These are phyloP conservation scores for Saitozyma sp. DNA, from an alignment of 768 basidiomycete species.

Conservation along the genomic window DNA sequence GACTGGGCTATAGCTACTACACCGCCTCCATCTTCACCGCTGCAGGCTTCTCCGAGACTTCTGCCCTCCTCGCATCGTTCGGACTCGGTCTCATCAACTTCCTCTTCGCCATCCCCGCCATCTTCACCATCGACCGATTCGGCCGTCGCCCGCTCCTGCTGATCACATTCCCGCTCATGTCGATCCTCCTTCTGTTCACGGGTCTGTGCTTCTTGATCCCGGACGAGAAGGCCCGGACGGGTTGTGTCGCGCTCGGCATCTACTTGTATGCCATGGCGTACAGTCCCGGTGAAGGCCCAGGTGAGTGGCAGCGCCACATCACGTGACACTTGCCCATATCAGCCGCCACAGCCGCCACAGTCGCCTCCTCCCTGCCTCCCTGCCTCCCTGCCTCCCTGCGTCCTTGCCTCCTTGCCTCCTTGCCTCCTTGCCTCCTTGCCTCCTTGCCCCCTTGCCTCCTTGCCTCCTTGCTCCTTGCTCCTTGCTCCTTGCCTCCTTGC, in stretches of 20 bases:
- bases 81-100: constrained; percentile 49
- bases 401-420: too few relatives aligned
- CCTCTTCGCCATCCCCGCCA: constrained; percentile 11
- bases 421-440: not conserved
- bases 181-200: constrained; percentile 56
- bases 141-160: constrained; percentile 73
- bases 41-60: constrained; percentile 44
- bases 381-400: not conserved
- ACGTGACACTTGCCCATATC: constrained; percentile 46
- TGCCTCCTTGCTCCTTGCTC: not conserved
- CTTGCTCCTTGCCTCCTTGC: not conserved
- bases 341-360: not conserved
- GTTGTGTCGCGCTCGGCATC: constrained; percentile 51
- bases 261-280: constrained; percentile 44
- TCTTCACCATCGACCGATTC: constrained; percentile 62
- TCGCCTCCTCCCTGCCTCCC: not conserved
- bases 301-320: constrained; percentile 34
- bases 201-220: constrained; percentile 13
- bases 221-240: constrained; percentile 51
- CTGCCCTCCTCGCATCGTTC: constrained; percentile 46
- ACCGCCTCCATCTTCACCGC: constrained; percentile 53
- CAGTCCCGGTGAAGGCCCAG: constrained; percentile 70
- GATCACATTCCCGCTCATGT: constrained; percentile 79
- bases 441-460: not conserved
- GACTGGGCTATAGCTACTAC: constrained; percentile 49